Percentiles rank a stretch among this genome's conserved stretches.
These are phyloP conservation scores for Neurospora discreta DNA, from an alignment of 495 filamentous ascomycete species.

Conservation along the genomic window DNA sequence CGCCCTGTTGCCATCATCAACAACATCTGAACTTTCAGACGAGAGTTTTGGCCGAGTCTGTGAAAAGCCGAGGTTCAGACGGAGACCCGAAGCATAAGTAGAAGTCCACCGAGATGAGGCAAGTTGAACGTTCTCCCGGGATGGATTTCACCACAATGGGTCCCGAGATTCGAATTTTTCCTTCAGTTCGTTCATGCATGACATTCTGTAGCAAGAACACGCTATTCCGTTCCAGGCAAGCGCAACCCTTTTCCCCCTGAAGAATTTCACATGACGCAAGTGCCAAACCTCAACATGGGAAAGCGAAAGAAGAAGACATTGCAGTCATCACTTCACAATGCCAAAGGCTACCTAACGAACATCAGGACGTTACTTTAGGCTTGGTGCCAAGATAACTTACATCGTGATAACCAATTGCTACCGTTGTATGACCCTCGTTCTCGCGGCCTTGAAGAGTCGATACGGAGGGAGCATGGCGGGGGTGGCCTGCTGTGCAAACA, in stretches of 20 bases:
- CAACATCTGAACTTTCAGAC: not conserved
- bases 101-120: not conserved
- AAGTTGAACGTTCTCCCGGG: not conserved
- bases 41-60: not conserved
- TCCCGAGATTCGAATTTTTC: not conserved
- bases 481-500: not conserved
- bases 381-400: not conserved
- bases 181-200: not conserved
- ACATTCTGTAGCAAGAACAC: not conserved
- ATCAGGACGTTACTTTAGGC: not conserved
- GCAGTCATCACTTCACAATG: not conserved
- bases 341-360: not conserved
- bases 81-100: not conserved
- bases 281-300: not conserved
- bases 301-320: not conserved
- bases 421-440: not conserved
- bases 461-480: not conserved
- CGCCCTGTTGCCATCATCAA: not conserved
- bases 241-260: not conserved
- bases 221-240: not conserved
- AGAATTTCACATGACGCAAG: not conserved
- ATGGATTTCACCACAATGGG: not conserved
- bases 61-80: not conserved
- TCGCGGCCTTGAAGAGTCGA: not conserved
- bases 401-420: not conserved